Conservation (phyloP, 1,139 yeast species). For the Pichia sp. region DNA sequence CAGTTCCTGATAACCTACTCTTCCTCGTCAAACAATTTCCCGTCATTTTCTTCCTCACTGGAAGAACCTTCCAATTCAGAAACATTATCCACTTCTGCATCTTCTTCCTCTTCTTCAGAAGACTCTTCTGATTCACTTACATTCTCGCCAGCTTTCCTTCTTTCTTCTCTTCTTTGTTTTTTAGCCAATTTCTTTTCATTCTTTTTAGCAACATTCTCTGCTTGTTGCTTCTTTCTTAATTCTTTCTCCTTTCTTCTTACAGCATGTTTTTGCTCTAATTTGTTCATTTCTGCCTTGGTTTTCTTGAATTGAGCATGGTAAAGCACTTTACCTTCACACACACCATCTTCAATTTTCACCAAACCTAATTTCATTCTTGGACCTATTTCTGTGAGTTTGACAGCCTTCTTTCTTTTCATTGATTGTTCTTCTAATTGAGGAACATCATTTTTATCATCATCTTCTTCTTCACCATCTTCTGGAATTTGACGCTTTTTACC, state of each 20-base stretch:
- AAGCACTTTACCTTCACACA: conserved; percentile 77
- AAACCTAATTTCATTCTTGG: conserved; percentile 77
- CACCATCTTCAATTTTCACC: conserved; percentile 87
- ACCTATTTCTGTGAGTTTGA: conserved; percentile 87
- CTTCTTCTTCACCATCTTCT: conserved; percentile 19
- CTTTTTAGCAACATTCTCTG: conserved; percentile 71
- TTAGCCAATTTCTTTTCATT: conserved; percentile 66
- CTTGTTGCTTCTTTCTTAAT: conserved; percentile 70
- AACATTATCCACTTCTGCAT: conserved; percentile 12
- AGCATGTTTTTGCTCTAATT: conserved; percentile 62
- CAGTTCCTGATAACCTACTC: not conserved
- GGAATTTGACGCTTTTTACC: not conserved
- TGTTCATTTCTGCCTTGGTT: conserved; percentile 50
- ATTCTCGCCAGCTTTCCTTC: conserved; percentile 36
- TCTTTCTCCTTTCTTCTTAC: conserved; percentile 55
- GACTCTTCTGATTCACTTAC: conserved; percentile 21
- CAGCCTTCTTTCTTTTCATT: conserved; percentile 67
- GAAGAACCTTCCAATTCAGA: conserved; percentile 16
- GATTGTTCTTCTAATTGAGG: conserved; percentile 15
- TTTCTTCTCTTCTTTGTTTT: conserved; percentile 63
- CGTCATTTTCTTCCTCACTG: conserved; percentile 8
- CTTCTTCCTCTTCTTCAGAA: conserved; percentile 26
- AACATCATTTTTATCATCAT: conserved; percentile 21
- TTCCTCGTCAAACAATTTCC: conserved; percentile 18
- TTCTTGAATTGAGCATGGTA: conserved; percentile 70